Conservation (phyloP, 805 yeast species). For the Candida sakaeoensis region DNA sequence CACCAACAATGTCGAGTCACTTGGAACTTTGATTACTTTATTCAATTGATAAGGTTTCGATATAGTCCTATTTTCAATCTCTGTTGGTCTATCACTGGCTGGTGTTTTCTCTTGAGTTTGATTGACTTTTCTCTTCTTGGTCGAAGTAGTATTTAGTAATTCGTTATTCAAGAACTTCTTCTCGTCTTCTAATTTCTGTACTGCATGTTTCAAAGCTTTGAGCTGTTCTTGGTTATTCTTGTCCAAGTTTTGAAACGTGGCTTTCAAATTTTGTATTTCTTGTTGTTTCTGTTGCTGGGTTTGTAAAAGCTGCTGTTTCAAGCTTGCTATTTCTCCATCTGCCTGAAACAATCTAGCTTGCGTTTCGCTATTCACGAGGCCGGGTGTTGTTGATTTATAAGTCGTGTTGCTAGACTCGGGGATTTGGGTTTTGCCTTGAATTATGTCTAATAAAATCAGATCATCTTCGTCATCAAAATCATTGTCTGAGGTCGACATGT, state of each 20-base stretch:
- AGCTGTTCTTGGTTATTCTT: conserved; percentile 28
- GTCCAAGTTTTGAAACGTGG: conserved; percentile 15
- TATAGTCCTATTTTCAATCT: not conserved
- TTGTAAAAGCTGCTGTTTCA: conserved; percentile 59
- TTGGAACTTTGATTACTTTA: conserved; percentile 21
- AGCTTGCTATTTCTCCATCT: conserved; percentile 77
- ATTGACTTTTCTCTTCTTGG: conserved; percentile 17
- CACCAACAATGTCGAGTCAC: conserved; percentile 30
- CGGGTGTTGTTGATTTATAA: conserved; percentile 7
- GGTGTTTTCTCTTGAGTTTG: not conserved
- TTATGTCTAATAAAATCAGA: conserved; percentile 49
- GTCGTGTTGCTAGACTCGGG: conserved; percentile 9
- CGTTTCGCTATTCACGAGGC: conserved; percentile 13
- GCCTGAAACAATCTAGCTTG: conserved; percentile 43
- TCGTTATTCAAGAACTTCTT: conserved; percentile 40
- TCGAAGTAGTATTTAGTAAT: conserved; percentile 23
- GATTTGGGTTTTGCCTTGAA: conserved; percentile 21
- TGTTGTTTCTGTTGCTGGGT: conserved; percentile 37
- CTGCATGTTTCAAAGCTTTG: conserved; percentile 24
- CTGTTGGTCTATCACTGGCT: not conserved
- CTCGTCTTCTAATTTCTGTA: conserved; percentile 40
- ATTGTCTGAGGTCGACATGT: conserved; percentile 10
- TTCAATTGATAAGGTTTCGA: conserved; percentile 7
- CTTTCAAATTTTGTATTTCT: conserved; percentile 28
- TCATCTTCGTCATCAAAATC: conserved; percentile 31